Conservation (phyloP, 371 early-diverging fungal genomes). For the Zychaea mexicana region DNA sequence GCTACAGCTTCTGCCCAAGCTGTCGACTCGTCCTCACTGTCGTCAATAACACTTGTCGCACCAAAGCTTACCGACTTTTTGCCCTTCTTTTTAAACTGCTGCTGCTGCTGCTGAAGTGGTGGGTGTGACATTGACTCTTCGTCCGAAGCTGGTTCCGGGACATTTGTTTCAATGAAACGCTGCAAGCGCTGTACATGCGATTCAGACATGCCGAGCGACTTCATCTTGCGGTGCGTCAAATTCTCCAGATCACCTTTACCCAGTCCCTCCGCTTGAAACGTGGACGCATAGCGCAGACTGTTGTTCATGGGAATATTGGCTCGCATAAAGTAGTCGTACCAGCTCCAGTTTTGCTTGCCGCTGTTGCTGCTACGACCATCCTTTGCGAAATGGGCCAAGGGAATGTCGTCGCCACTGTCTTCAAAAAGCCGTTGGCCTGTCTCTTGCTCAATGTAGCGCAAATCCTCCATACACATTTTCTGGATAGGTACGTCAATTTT, state of each 20-base stretch:
- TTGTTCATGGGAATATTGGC: conserved; percentile 75
- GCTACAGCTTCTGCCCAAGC: not conserved
- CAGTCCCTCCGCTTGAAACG: conserved; percentile 81
- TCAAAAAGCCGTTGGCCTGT: conserved; percentile 57
- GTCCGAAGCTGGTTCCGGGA: conserved; percentile 41
- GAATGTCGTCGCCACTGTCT: conserved; percentile 39
- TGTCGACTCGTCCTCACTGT: conserved; percentile 27
- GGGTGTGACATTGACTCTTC: conserved; percentile 23
- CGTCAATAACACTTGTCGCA: conserved; percentile 42
- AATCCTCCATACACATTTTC: conserved; percentile 81
- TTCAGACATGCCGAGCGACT: conserved; percentile 77
- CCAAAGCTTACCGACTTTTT: conserved; percentile 51
- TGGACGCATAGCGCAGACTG: conserved; percentile 74
- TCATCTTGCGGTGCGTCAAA: conserved; percentile 71
- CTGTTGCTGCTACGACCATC: conserved; percentile 13
- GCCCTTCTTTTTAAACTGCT: conserved; percentile 17
- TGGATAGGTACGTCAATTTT: conserved; percentile 91
- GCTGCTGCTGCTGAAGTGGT: not conserved
- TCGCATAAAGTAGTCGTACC: conserved; percentile 87
- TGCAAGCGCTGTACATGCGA: conserved; percentile 82
- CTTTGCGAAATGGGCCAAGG: conserved; percentile 51
- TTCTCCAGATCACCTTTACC: conserved; percentile 73
- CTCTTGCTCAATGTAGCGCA: conserved; percentile 64
- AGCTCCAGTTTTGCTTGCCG: conserved; percentile 66
- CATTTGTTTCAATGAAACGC: conserved; percentile 53